phyloP scores from a whole-genome alignment of 805 yeast genomes.

The Brettanomyces naardenensis region DNA sequence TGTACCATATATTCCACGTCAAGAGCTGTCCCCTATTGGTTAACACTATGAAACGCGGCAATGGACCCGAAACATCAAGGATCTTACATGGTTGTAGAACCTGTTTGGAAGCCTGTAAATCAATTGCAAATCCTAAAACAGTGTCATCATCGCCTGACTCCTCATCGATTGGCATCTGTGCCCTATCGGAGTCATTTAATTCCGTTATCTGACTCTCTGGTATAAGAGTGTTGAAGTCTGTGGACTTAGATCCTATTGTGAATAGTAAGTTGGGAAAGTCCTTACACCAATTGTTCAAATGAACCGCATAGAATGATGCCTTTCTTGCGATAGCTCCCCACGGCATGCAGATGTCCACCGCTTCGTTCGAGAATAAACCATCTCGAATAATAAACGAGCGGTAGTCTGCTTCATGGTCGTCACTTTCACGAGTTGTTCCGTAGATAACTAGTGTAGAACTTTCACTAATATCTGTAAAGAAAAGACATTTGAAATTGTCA shows the following conservation, averaged over 20 bases:
- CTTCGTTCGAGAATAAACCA: conserved; percentile 18
- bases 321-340: conserved; percentile 42
- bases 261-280: conserved; percentile 29
- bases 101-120: conserved; percentile 36
- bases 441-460: conserved; percentile 9
- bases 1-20: conserved; percentile 59
- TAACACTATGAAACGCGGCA: conserved; percentile 60
- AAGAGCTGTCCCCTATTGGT: conserved; percentile 56
- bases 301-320: conserved; percentile 36
- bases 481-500: conserved; percentile 5
- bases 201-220: conserved; percentile 33
- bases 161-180: conserved; percentile 64
- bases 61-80: conserved; percentile 47
- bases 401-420: conserved; percentile 9
- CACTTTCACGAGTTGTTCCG: conserved; percentile 9
- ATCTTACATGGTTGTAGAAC: conserved; percentile 50
- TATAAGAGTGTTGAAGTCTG: conserved; percentile 49
- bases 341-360: conserved; percentile 30
- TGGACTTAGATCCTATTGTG: conserved; percentile 54
- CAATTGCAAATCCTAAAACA: conserved; percentile 64
- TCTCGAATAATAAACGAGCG: conserved; percentile 8
- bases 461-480: conserved; percentile 5
- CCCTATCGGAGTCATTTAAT: conserved; percentile 62
- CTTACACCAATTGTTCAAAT: conserved; percentile 34
- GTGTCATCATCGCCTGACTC: conserved; percentile 60